phyloP scores from a whole-genome alignment of 345 rosid species.

The Gossypium arboreum region DNA sequence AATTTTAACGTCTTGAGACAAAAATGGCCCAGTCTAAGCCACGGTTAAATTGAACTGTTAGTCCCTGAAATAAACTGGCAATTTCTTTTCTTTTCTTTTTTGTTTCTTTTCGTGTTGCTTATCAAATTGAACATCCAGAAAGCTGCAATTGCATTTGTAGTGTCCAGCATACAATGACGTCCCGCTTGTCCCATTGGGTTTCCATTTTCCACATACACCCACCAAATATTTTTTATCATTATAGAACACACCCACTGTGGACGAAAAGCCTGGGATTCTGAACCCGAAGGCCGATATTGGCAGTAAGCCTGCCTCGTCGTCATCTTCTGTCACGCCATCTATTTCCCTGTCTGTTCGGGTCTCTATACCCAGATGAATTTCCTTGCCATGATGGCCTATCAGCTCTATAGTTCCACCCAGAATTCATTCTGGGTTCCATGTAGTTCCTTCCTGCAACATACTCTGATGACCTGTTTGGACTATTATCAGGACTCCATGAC shows the following conservation, averaged over 20 bases:
- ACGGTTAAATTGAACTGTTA: neutral
- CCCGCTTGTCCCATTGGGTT: neutral
- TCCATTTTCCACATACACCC: neutral
- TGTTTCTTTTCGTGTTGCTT: neutral
- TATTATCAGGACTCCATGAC: conserved; percentile 88
- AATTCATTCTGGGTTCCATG: conserved; percentile 24
- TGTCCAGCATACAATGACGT: conserved; percentile 3
- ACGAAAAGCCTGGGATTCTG: neutral
- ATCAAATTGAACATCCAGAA: conserved; percentile 18
- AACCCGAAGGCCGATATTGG: neutral
- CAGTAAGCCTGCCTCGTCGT: neutral
- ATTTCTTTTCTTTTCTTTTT: neutral
- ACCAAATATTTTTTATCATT: neutral
- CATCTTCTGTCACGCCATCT: conserved; percentile 49
- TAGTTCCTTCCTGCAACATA: conserved; percentile 34
- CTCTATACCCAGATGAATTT: conserved; percentile 40
- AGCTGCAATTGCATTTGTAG: conserved; percentile 14
- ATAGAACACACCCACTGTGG: neutral
- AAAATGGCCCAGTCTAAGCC: neutral
- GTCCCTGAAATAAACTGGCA: neutral
- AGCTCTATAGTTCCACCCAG: conserved; percentile 24
- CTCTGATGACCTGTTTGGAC: conserved; percentile 48
- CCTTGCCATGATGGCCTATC: conserved; percentile 51
- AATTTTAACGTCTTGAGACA: neutral
- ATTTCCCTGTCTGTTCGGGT: conserved; percentile 38